A percentile compares a stretch with the other conserved stretches of the same genome.
Evolutionary conservation across 148 eudicot species (phyloP).

Genomic region (Pouteria glomerata): DNA sequence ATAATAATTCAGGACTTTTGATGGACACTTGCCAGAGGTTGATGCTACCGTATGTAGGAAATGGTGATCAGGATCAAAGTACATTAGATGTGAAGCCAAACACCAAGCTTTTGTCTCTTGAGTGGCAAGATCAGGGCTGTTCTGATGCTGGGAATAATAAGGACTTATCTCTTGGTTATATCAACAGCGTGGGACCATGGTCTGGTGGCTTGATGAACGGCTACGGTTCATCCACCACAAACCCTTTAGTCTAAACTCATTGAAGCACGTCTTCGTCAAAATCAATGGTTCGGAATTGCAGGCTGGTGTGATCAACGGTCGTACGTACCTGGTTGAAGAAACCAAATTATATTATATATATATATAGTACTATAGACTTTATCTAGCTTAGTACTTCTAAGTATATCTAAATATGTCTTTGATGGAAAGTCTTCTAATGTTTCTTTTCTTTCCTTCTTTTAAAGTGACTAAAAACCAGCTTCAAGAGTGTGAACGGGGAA

Average conservation of each 20-base stretch:
- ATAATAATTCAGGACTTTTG: too few relatives aligned
- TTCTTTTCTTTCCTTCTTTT: slow-evolving; percentile 4
- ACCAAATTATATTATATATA: too few relatives aligned
- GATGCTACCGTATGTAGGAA: slow-evolving; percentile 40
- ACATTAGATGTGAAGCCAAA: slow-evolving; percentile 66
- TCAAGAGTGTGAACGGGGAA: slow-evolving; percentile 24
- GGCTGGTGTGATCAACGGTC: background rate
- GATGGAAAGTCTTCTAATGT: slow-evolving; percentile 8
- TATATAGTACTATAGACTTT: background rate
- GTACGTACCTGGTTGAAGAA: too few relatives aligned
- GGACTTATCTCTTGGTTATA: slow-evolving; percentile 44
- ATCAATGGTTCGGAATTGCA: background rate
- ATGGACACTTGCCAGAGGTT: slow-evolving; percentile 18
- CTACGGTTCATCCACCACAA: slow-evolving; percentile 55
- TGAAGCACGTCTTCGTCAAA: too few relatives aligned
- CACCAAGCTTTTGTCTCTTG: slow-evolving; percentile 64
- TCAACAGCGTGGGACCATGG: slow-evolving; percentile 54
- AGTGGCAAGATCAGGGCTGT: slow-evolving; percentile 70
- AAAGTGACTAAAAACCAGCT: slow-evolving; percentile 8
- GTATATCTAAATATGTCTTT: too few relatives aligned
- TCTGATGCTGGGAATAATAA: slow-evolving; percentile 30
- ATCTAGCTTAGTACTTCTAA: too few relatives aligned
- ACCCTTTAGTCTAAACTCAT: slow-evolving; percentile 42
- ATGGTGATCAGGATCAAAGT: slow-evolving; percentile 17
- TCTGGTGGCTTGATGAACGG: slow-evolving; percentile 51